phyloP scores from a whole-genome alignment of 768 basidiomycete species.

The Zangia roseola region DNA sequence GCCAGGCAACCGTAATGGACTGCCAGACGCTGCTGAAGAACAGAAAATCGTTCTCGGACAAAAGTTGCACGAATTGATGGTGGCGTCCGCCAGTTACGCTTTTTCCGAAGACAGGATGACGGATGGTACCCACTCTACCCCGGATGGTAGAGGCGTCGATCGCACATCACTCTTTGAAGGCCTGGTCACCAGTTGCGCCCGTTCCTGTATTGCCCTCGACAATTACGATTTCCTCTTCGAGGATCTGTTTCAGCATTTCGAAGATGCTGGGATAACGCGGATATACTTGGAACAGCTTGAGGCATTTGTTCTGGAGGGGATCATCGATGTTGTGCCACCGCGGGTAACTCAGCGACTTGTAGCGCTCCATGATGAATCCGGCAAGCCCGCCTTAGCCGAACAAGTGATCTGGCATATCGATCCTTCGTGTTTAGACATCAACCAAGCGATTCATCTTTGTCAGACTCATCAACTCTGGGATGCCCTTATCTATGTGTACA shows the following conservation, averaged over 20 bases:
- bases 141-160: conserved; percentile 89
- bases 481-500: conserved; percentile 93
- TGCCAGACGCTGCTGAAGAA: conserved; percentile 65
- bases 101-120: conserved; percentile 96
- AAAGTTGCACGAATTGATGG: conserved; percentile 80
- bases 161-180: conserved; percentile 87
- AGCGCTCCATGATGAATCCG: conserved; percentile 68
- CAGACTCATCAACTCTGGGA: conserved; percentile 84
- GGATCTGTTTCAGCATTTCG: conserved; percentile 89
- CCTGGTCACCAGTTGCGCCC: conserved; percentile 73
- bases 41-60: conserved; percentile 66
- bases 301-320: conserved; percentile 71
- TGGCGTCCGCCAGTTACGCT: conserved; percentile 81
- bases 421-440: conserved; percentile 85
- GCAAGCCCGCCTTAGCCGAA: conserved; percentile 75
- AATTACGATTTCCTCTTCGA: conserved; percentile 90
- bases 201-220: conserved; percentile 75
- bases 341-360: conserved; percentile 85
- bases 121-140: conserved; percentile 79
- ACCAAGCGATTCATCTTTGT: conserved; percentile 88
- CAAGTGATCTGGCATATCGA: conserved; percentile 96
- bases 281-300: conserved; percentile 87
- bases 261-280: conserved; percentile 74
- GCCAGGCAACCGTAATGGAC: conserved; percentile 82
- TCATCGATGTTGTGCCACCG: conserved; percentile 78